A percentile compares a stretch with the other conserved stretches of the same genome.
These are phyloP conservation scores for Dictyostelium purpureum DNA, from an alignment of 78 protist genomes.

Conservation along the genomic window DNA sequence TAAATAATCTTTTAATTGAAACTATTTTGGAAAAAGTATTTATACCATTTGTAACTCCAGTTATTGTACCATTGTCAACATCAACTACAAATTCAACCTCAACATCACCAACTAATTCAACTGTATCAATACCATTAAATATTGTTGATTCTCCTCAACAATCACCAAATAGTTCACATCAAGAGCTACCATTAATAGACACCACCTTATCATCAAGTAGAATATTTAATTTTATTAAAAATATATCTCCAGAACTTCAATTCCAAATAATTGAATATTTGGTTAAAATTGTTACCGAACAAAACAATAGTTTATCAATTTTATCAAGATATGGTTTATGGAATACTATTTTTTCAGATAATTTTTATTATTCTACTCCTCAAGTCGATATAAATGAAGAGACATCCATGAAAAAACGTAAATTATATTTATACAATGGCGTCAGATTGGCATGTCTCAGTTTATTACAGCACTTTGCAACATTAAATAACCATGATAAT, in stretches of 20 bases:
- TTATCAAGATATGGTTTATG: conserved; percentile 26
- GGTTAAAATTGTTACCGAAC: conserved; percentile 5
- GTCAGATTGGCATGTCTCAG: neutral
- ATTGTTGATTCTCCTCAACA: neutral
- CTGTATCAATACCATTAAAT: neutral
- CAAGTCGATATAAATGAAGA: neutral
- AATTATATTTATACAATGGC: conserved; percentile 19
- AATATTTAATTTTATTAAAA: neutral
- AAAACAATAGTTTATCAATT: neutral
- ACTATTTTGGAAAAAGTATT: conserved; percentile 17
- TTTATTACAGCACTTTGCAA: conserved; percentile 21
- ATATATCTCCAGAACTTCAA: conserved; percentile 46
- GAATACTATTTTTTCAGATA: conserved; percentile 8
- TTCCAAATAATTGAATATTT: conserved; percentile 32
- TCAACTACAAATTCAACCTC: neutral
- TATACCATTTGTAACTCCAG: neutral
- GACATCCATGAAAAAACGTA: neutral
- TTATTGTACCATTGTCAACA: neutral
- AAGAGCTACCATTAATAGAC: neutral
- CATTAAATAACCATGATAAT: conserved; percentile 29
- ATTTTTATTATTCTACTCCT: conserved; percentile 20
- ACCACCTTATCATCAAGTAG: neutral
- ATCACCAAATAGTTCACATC: neutral
- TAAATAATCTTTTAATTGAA: conserved; percentile 40
- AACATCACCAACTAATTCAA: neutral